Percentiles rank a stretch among this genome's conserved stretches.
These are phyloP conservation scores for Pseudogymnoascus pannorum DNA, from an alignment of 2,329 filamentous ascomycete genomes.

Conservation along the genomic window DNA sequence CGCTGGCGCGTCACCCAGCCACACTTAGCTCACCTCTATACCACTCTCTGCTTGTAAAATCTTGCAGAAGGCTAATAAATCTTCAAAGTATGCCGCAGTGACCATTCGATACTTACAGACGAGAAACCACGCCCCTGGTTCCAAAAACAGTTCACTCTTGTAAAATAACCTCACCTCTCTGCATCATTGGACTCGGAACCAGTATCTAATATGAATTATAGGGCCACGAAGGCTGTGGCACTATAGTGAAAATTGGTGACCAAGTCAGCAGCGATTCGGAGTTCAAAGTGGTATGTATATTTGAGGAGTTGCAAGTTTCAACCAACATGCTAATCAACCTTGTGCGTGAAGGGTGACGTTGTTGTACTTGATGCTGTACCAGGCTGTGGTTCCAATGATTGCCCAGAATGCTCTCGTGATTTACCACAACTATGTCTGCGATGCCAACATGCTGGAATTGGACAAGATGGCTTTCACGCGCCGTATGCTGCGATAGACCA, in stretches of 20 bases:
- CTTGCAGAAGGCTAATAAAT: background rate
- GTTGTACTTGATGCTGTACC: slow-evolving; percentile 29
- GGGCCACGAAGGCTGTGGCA: background rate
- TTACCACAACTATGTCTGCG: slow-evolving; percentile 32
- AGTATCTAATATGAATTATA: background rate
- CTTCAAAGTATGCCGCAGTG: slow-evolving; percentile 28
- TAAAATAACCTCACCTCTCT: background rate
- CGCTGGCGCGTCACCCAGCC: background rate
- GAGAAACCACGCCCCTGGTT: slow-evolving; percentile 28
- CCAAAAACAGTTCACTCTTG: slow-evolving; percentile 24
- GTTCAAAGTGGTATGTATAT: background rate
- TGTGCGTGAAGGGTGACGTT: slow-evolving; percentile 23
- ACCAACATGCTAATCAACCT: background rate
- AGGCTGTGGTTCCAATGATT: slow-evolving; percentile 28
- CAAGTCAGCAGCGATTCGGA: background rate
- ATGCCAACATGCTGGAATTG: slow-evolving; percentile 37
- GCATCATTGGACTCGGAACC: background rate
- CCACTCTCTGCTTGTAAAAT: too few relatives aligned
- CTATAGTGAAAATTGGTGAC: background rate
- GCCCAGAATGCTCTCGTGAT: slow-evolving; percentile 34
- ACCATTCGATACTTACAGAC: slow-evolving; percentile 26
- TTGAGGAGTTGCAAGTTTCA: background rate
- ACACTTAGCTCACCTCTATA: background rate
- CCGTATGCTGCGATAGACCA: slow-evolving; percentile 28
- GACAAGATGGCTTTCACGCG: slow-evolving; percentile 37